Evolutionary conservation across 2,329 filamentous ascomycete species (phyloP), one percentile per base, ranked within the genome.

Genomic region (Aspergillus vadensis): DNA sequence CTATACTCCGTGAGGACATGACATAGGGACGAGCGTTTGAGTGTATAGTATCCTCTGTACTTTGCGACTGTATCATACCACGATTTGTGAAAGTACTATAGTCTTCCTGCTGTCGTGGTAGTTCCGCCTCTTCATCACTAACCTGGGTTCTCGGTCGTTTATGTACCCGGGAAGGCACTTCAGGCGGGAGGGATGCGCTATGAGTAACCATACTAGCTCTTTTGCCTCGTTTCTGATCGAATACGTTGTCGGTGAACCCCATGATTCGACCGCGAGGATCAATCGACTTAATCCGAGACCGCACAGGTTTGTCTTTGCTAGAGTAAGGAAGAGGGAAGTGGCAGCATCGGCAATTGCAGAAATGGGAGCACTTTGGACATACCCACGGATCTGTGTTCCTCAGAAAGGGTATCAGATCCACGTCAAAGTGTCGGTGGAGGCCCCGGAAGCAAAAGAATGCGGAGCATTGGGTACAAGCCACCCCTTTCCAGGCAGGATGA

Each of bases 161-260:
- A 4, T 48, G 44, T 9, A 54, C 62, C 12, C 57, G 57, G 5
- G 44, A 43, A 15, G 53, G 27, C 9, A 52, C 12, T 12, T 32
- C 25, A 15, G 27, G 32, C 23, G 54, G 58, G n/a, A 58, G 47
- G 5, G 55, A 67, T 39, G 21, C 49, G 17, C 30, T 55, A 17
- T 51, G 58, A 19, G 44, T 39, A 36, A 57, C 39, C 19, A 58
- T 17, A 15, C 58, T 60, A 19, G 63, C 60, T 54, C 56, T 61
- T 38, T 62, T 66, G 12, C 71, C 72, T 59, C 72, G 64, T 62
- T 72, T 74, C 55, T 75, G 72, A 59, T 76, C 72, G 61, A 75
- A 76, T 3, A 76, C 73, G 62, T 76, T 76, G 57, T 76, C 74
- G 6, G 71, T 70, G 65, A 76, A 76, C 2, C 74, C 74, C 63